Base-by-base conservation (phyloP, 768 basidiomycete species). In the Tricholoma hemisulphureum region DNA sequence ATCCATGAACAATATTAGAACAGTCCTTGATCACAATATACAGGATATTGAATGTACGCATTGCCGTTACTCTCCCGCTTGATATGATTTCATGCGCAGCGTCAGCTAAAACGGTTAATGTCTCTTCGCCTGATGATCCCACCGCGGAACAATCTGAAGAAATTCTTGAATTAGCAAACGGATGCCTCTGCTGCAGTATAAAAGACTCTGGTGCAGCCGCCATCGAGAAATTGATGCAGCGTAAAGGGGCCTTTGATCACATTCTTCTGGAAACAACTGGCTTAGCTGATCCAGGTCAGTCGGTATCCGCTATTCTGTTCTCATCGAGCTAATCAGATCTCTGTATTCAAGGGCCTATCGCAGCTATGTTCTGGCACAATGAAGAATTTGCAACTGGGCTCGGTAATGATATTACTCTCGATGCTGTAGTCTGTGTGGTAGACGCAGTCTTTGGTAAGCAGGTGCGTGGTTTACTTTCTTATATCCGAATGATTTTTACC, bases 181-280 rank as follows among this genome's bases (percentile, higher is more conserved):
- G 97, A 16, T 98, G 97, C 71, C 71, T 99, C n/a, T 99, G 97
- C 73, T 99, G 97, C 70, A 95, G 94, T 58, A 92, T 98, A 75
- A 96, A 97, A 65, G 95, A 98, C 69, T 80, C 86, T 10, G 97
- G 97, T 2, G 82, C 91, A 0, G 91, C 94, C 20, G 94, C 97
- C 6, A 97, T 99, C 53, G 93, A 97, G 71, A 91, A 91, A 65
- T 77, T 98, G 56, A 93, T 95, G 90, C 75, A 82, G 63, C 82
- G 84, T 54, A 93, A 89, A 66, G 94, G 93, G 23, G 83, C 84
- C 1, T 95, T 98, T 67, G 97, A 98, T 73, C 89, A 98, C 71
- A 97, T 99, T 61, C 76, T 99, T 41, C 80, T 99, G 14, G 97
- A 99, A 73, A 91, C 96, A 2, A 98, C 97, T 0, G 96, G 96